Base-by-base conservation (phyloP, 2,329 filamentous ascomycete genomes). In the Aspergillus fischeri region DNA sequence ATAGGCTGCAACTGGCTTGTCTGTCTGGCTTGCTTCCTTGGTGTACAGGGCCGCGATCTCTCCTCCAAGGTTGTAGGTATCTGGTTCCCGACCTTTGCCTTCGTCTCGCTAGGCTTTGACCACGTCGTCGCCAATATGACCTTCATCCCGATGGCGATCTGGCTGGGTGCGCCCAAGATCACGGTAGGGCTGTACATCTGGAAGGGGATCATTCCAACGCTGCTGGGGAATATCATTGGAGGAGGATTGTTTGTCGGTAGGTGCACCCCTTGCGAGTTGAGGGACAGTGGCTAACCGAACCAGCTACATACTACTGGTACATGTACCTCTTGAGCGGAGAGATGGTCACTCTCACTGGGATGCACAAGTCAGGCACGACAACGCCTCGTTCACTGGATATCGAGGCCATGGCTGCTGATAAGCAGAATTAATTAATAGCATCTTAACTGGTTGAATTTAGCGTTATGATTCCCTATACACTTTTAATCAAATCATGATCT, bases 1-100 rank as follows among this genome's bases (percentile, higher is more conserved):
- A 83, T 85, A 48, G 80, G 82, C 4, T 80, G 78, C 62, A 84
- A 84, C 68, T 85, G 81, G 82, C 76, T 86, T 0, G 82, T 85
- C 2, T 83, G 81, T 56, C 69, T 84, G 27, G 81, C 80, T 0
- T 77, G 79, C 48, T 84, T 68, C 53, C 62, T 71, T 6, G 65
- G 62, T 0, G 70, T 79, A 3, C 78, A 80, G 55, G 79, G 78
- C 4, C 76, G 79, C 2, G 81, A 84, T 54, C 68, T 83, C 11
- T 72, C 75, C 20, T 81, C 78, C 9, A 85, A 85, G 63, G 75
- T 85, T 1, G 69, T 81, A 10, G 79, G 78, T 1, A 81, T 85
- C 62, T 85, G 83, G 82, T 81, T 77, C 65, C 83, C 82, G 0
- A 81, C 79, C 3, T 81, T 82, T 55, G 78, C 78, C 1, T 85